phyloP scores from a whole-genome alignment of 441 rosid species.

The Bocquillonia castaneifolia region DNA sequence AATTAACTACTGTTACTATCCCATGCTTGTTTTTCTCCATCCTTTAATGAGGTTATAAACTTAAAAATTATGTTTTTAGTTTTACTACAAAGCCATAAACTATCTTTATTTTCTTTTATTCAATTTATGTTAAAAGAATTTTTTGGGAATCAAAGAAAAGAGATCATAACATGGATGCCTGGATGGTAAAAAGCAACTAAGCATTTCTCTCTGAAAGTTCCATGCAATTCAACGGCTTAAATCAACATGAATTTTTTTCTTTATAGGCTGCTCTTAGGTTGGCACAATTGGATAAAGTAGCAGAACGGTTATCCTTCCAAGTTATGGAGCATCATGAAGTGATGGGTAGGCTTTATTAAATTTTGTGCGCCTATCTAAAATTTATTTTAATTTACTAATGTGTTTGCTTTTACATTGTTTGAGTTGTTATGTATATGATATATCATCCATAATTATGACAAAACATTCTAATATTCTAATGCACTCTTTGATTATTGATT shows the following conservation, averaged over 20 bases:
- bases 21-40: not conserved
- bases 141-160: not conserved
- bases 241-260: conserved; percentile 16
- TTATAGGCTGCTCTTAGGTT: conserved; percentile 83
- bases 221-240: conserved; percentile 7
- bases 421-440: not conserved
- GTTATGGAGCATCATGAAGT: conserved; percentile 99
- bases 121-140: not conserved
- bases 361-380: not conserved
- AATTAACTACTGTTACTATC: not conserved
- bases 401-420: conserved; percentile 1
- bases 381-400: not conserved
- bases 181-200: not conserved
- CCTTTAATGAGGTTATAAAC: not conserved
- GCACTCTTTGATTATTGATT: not conserved
- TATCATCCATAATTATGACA: not conserved
- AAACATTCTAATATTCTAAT: not conserved
- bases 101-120: not conserved
- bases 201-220: not conserved
- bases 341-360: conserved; percentile 63
- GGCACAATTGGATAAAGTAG: conserved; percentile 76
- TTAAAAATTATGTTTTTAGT: not conserved
- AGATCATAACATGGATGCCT: not conserved
- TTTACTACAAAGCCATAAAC: not conserved
- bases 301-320: conserved; percentile 71